These are phyloP conservation scores for Trichoderma endophyticum DNA, from an alignment of 2,329 filamentous ascomycete genomes.

Conservation along the genomic window DNA sequence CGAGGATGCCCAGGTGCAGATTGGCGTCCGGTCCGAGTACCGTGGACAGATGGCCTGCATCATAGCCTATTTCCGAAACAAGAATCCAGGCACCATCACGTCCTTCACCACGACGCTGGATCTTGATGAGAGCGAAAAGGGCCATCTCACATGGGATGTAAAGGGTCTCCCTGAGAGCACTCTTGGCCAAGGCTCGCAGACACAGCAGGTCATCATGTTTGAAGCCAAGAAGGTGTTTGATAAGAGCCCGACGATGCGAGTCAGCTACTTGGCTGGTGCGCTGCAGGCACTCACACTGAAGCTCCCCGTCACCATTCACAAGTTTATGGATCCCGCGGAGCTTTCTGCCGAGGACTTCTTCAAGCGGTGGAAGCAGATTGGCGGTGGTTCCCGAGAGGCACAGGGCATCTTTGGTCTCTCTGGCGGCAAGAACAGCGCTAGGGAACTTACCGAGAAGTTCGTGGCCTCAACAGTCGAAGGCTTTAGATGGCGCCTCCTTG, in stretches of 20 bases:
- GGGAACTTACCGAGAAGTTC: slow-evolving; percentile 67
- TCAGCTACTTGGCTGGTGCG: slow-evolving; percentile 91
- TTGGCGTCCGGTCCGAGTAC: slow-evolving; percentile 91
- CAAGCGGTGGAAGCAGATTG: slow-evolving; percentile 98
- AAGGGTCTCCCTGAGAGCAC: slow-evolving; percentile 85
- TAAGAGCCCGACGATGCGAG: slow-evolving; percentile 83
- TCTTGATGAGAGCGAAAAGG: slow-evolving; percentile 64
- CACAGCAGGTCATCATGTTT: slow-evolving; percentile 93
- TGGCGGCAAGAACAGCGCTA: slow-evolving; percentile 43
- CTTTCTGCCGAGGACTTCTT: slow-evolving; percentile 92
- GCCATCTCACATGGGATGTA: slow-evolving; percentile 74
- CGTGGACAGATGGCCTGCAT: slow-evolving; percentile 92
- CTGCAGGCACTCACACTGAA: slow-evolving; percentile 90
- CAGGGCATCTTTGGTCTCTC: slow-evolving; percentile 78
- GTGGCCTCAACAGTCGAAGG: slow-evolving; percentile 73
- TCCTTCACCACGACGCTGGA: slow-evolving; percentile 95
- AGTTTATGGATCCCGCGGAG: slow-evolving; percentile 93
- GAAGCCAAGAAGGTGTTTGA: slow-evolving; percentile 79
- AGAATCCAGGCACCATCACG: slow-evolving; percentile 76
- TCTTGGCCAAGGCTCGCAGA: slow-evolving; percentile 71
- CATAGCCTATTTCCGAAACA: slow-evolving; percentile 95
- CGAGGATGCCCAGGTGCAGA: slow-evolving; percentile 89
- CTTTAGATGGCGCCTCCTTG: slow-evolving; percentile 84
- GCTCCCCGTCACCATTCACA: slow-evolving; percentile 83
- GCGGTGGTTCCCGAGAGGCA: slow-evolving; percentile 78